phyloP scores from a whole-genome alignment of 495 filamentous ascomycete species.

The Aspergillus bertholletiae region DNA sequence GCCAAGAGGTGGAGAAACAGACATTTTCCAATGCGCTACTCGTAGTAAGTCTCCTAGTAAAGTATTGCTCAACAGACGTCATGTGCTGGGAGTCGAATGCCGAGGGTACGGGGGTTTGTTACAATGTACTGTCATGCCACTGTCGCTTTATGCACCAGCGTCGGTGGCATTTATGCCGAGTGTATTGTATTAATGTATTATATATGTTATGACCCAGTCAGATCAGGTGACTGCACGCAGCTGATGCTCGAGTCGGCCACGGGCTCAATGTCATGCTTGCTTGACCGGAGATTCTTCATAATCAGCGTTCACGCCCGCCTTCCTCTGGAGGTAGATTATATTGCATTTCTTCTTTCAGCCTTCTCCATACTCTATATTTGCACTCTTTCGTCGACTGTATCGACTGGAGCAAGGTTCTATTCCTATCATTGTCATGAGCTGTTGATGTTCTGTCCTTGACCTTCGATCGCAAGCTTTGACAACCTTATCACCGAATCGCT shows the following conservation, averaged over 20 bases:
- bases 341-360: neutral
- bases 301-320: neutral
- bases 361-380: neutral
- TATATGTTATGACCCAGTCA: too few relatives aligned
- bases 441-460: neutral
- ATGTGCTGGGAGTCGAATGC: conserved; percentile 16
- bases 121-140: neutral
- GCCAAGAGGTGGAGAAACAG: conserved; percentile 15
- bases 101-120: conserved; percentile 9
- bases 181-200: neutral
- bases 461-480: neutral
- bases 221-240: conserved; percentile 15
- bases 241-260: conserved; percentile 8
- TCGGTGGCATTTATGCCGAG: neutral
- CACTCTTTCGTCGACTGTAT: neutral
- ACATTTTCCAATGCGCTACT: conserved; percentile 6
- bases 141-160: neutral
- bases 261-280: conserved; percentile 5
- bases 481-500: neutral
- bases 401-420: neutral
- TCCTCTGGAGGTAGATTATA: neutral
- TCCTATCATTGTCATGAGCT: conserved; percentile 2
- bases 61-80: conserved; percentile 12
- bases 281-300: neutral
- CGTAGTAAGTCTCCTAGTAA: neutral